Evolutionary conservation across 345 rosid species (phyloP), one percentile per base, ranked within the genome.

Genomic region (Boechera retrofracta): DNA sequence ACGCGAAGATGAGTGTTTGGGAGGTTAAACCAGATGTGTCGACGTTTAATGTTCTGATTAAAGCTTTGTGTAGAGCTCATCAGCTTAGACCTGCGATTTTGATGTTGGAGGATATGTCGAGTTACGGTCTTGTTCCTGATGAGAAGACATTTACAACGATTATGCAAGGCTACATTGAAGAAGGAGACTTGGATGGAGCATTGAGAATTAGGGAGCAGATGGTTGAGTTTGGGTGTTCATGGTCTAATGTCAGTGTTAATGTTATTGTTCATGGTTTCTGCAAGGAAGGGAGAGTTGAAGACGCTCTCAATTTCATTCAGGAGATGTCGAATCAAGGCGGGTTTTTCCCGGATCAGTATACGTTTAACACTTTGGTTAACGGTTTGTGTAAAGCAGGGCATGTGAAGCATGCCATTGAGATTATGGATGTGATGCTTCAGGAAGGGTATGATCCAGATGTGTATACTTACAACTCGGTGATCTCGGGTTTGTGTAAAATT

Each of bases 21-120:
- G 90, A 86, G 42, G 80, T 90, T 73, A 79, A 80, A 64, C 97
- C 97, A 3, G 95, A 94, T 63, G 90, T 92, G 38, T 88, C 91
- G 0, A 94, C 98, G 6, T 92, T 90, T 79, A 94, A 92, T 63
- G 82, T 90, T 54, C 67, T 94, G 75, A 88, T 94, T 31, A 92
- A 90, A 79, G 98, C 98, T 62, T 79, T 90, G 69, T 92, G 98
- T 79, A 92, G 62, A 72, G 93, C 98, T 3, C 98, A 90, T 78
- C 97, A 90, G 73, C 84, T 92, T 79, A 86, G 97, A 81, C 88
- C 95, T 28, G 94, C 98, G 6, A 63, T 88, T 52, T 83, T 89
- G 80, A 83, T 94, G 93, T 85, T 92, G 94, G 97, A 92, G 76
- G 98, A 92, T 77, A 92, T 94, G 98, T 72, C 81, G 1, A 80